Evolutionary conservation across 176 grass and related monocot species (phyloP), one percentile per base, ranked within the genome.

Genomic region (Oryza rufipogon): DNA sequence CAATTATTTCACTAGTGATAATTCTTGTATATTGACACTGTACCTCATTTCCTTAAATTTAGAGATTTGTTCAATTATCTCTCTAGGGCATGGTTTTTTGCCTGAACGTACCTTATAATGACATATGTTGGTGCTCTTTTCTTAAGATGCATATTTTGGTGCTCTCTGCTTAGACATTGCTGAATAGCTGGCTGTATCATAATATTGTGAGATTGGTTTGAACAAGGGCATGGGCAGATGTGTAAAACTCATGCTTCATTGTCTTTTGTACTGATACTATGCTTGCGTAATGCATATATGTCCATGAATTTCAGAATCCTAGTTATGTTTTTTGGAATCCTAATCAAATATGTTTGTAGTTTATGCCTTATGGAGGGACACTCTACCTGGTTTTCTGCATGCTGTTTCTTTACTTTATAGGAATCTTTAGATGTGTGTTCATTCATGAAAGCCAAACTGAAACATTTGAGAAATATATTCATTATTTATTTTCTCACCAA

Each of bases 41-140:
- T 25, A 71, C 66, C 20, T 36, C 58, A 41, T 82, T 73, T 82
- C 38, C 73, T 73, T 73, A 23, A 1, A 17, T 82, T 15, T 70
- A 63, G 9, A 45, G 5, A 6, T 80, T 61, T 73, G 33, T 61
- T 72, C 15, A 60, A 61, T 32, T 73, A 4, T 58, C 34, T 63
- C 69, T 63, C 16, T 73, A 73, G 49, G 45, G 22, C 51, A 20
- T 72, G 33, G 60, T 71, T 1, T 42, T 71, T 73, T 38, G 11
- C 34, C 22, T 60, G n/a, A 81, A 61, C 49, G n/a, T 71, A 81
- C 9, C 48, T 20, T 72, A 26, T 14, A 81, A 81, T 44, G 36
- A 61, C 49, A 73, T 63, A 54, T 41, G 51, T 1, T 7, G 4
- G 16, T 54, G 13, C 51, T 54, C 51, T 16, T 44, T 44, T 44